Conservation (phyloP, 2,329 filamentous ascomycete species). For the Aspergillus caelatus region DNA sequence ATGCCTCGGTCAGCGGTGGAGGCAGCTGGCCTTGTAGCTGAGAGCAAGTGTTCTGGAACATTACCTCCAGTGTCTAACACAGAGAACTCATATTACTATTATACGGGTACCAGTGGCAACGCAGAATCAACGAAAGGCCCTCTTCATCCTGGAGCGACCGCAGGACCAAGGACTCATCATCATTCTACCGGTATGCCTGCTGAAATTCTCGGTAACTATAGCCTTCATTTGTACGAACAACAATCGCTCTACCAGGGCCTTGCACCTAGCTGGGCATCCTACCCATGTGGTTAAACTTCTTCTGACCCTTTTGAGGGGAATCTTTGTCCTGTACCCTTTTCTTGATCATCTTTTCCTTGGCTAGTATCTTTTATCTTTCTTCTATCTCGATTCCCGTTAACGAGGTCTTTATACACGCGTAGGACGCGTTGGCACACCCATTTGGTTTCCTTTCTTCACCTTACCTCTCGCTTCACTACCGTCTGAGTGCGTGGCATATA, state of each 20-base stretch:
- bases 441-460: background rate
- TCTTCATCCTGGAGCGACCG: slow-evolving; percentile 21
- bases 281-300: slow-evolving; percentile 19
- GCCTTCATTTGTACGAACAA: slow-evolving; percentile 26
- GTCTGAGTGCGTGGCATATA: background rate
- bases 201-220: slow-evolving; percentile 30
- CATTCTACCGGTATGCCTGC: slow-evolving; percentile 23
- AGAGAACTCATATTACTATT: slow-evolving; percentile 30
- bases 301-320: background rate
- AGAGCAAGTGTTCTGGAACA: slow-evolving; percentile 17
- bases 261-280: slow-evolving; percentile 22
- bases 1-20: slow-evolving; percentile 23
- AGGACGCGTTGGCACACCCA: background rate
- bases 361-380: background rate
- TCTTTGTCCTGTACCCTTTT: background rate
- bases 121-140: slow-evolving; percentile 14
- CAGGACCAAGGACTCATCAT: slow-evolving; percentile 21
- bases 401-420: background rate
- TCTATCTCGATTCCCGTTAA: background rate
- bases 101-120: slow-evolving; percentile 20
- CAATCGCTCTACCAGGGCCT: slow-evolving; percentile 20
- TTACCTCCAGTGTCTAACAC: slow-evolving; percentile 15
- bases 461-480: background rate
- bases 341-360: background rate
- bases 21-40: slow-evolving; percentile 15